A percentile compares a stretch with the other conserved stretches of the same genome.
phyloP scores from a whole-genome alignment of 805 yeast species.

The Yamadazyma insecticola region DNA sequence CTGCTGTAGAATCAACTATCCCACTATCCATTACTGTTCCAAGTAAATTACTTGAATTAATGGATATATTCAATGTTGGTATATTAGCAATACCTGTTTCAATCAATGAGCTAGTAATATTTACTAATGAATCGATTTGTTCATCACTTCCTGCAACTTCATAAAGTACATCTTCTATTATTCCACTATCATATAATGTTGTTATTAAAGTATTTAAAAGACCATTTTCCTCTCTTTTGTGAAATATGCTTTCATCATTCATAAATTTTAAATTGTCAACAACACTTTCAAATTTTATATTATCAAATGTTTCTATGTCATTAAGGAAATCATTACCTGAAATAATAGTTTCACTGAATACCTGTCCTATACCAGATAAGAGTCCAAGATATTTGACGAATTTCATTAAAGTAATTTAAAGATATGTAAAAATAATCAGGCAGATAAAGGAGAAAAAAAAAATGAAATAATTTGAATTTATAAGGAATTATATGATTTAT shows the following conservation, averaged over 20 bases:
- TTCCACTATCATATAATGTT: slow-evolving; percentile 7
- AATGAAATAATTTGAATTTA: too few relatives aligned
- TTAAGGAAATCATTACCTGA: too few relatives aligned
- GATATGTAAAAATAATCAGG: too few relatives aligned
- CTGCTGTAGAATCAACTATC: slow-evolving; percentile 19
- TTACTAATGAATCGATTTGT: slow-evolving; percentile 24
- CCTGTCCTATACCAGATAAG: too few relatives aligned
- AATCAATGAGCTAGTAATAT: slow-evolving; percentile 14
- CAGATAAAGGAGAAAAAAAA: too few relatives aligned
- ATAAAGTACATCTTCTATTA: slow-evolving; percentile 17
- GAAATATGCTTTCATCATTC: slow-evolving; percentile 7
- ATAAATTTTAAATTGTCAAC: slow-evolving; percentile 7
- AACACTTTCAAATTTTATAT: slow-evolving; percentile 5
- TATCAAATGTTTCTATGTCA: slow-evolving; percentile 8
- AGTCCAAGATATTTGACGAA: too few relatives aligned
- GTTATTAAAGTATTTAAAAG: slow-evolving; percentile 3
- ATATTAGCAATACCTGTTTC: slow-evolving; percentile 5
- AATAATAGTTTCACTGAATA: too few relatives aligned
- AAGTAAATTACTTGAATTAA: slow-evolving; percentile 21
- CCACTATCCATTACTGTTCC: slow-evolving; percentile 21
- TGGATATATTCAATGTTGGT: slow-evolving; percentile 12
- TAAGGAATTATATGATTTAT: too few relatives aligned
- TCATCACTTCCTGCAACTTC: slow-evolving; percentile 27
- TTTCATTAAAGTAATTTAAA: too few relatives aligned
- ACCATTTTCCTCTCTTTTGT: slow-evolving; percentile 8